A percentile compares a stretch with the other conserved stretches of the same genome.
These are phyloP conservation scores for Pittosporum tobira DNA, from an alignment of 129 eudicot species.

Conservation along the genomic window DNA sequence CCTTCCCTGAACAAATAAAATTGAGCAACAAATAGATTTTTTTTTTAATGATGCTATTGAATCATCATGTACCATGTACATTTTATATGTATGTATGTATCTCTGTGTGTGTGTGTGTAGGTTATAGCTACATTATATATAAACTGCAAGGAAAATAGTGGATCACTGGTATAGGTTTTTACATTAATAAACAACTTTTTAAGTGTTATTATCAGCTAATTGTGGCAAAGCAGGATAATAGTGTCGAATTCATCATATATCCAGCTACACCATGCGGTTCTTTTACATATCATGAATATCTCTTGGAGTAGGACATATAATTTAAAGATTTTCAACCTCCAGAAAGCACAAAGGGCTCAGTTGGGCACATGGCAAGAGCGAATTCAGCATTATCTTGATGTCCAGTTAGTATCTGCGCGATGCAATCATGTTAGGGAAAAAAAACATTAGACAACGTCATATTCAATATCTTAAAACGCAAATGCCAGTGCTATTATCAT, in stretches of 20 bases:
- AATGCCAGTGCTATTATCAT: not conserved
- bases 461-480: not conserved
- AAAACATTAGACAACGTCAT: not conserved
- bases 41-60: too few relatives aligned
- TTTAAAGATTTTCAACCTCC: conserved; percentile 46
- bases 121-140: too few relatives aligned
- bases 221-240: too few relatives aligned
- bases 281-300: not conserved
- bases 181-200: not conserved
- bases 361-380: conserved; percentile 87
- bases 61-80: too few relatives aligned
- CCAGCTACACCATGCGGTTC: too few relatives aligned
- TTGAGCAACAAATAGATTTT: not conserved
- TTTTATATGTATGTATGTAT: too few relatives aligned
- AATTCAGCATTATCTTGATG: conserved; percentile 88
- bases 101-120: too few relatives aligned
- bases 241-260: too few relatives aligned
- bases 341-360: conserved; percentile 90
- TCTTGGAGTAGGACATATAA: not conserved
- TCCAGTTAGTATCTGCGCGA: conserved; percentile 70
- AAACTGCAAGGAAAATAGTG: too few relatives aligned
- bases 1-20: conserved; percentile 61
- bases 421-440: conserved; percentile 8
- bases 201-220: too few relatives aligned
- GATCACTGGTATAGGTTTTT: not conserved